Conservation (phyloP, 139 green algal species). For the Zygnema circumcarinatum region DNA sequence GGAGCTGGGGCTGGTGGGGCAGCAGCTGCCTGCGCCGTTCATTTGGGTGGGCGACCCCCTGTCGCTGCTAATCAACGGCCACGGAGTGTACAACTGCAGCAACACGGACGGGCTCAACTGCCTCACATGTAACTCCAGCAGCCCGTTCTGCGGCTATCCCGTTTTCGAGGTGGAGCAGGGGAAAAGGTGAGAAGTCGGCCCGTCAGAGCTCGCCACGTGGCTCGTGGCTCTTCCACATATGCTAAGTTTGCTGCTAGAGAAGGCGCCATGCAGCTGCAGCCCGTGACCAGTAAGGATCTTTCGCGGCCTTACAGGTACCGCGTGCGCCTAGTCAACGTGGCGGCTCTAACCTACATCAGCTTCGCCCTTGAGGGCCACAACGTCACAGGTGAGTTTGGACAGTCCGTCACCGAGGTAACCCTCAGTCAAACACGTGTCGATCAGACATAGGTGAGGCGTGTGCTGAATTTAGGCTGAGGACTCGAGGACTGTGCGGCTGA, state of each 20-base stretch:
- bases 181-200: constrained; percentile 4
- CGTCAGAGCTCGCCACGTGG: too few species aligned
- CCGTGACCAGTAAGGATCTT: too few species aligned
- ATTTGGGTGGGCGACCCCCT: constrained; percentile 28
- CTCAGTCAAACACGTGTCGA: too few species aligned
- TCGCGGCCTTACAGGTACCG: background rate
- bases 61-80: constrained; percentile 36
- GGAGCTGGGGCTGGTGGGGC: background rate
- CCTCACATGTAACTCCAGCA: constrained; percentile 5
- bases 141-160: background rate
- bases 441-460: too few species aligned
- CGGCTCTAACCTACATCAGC: background rate
- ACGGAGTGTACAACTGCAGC: constrained; percentile 25
- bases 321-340: background rate
- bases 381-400: background rate
- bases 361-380: background rate
- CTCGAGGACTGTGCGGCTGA: too few species aligned
- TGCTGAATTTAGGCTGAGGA: too few species aligned
- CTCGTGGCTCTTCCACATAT: too few species aligned
- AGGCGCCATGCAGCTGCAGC: too few species aligned
- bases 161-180: constrained; percentile 18
- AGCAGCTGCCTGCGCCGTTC: background rate
- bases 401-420: too few species aligned
- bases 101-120: background rate
- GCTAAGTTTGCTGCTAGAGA: too few species aligned